phyloP scores from a whole-genome alignment of 2,329 filamentous ascomycete genomes.

The Uncinocarpus reesii region DNA sequence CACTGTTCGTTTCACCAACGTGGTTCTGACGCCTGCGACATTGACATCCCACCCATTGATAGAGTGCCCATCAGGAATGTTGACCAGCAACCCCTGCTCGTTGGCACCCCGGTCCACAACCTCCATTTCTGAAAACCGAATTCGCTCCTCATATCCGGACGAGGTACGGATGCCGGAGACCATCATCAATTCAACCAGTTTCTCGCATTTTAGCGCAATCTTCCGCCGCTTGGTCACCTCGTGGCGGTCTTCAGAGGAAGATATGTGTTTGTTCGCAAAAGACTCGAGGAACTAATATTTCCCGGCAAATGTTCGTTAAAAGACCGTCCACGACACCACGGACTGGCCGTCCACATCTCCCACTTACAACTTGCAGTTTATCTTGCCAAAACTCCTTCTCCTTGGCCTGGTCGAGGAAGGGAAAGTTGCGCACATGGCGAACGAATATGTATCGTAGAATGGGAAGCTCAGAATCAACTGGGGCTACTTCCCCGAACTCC shows the following conservation, averaged over 20 bases:
- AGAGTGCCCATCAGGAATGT: slow-evolving; percentile 78
- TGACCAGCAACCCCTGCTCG: slow-evolving; percentile 76
- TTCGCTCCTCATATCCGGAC: slow-evolving; percentile 93
- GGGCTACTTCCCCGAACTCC: slow-evolving; percentile 82
- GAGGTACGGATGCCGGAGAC: slow-evolving; percentile 92
- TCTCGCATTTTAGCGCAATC: slow-evolving; percentile 82
- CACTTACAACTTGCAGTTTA: slow-evolving; percentile 78
- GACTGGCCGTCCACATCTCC: background rate
- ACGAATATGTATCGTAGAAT: slow-evolving; percentile 95
- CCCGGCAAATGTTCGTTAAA: background rate
- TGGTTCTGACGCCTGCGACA: slow-evolving; percentile 75
- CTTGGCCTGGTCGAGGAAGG: slow-evolving; percentile 87
- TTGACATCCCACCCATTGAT: slow-evolving; percentile 98
- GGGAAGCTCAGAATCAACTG: slow-evolving; percentile 85
- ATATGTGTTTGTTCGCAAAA: slow-evolving; percentile 94
- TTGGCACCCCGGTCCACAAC: slow-evolving; percentile 90
- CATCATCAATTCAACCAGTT: slow-evolving; percentile 98
- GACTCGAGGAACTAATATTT: slow-evolving; percentile 73
- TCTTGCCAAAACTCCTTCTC: slow-evolving; percentile 99
- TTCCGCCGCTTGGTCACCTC: slow-evolving; percentile 95
- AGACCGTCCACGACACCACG: too few species aligned
- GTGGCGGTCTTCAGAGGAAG: slow-evolving; percentile 86
- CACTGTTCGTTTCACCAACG: slow-evolving; percentile 72
- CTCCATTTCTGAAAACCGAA: slow-evolving; percentile 92
- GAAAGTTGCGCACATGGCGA: slow-evolving; percentile 94